These are phyloP conservation scores for Leishmania arabica DNA, from an alignment of 208 protist genomes.

Conservation along the genomic window DNA sequence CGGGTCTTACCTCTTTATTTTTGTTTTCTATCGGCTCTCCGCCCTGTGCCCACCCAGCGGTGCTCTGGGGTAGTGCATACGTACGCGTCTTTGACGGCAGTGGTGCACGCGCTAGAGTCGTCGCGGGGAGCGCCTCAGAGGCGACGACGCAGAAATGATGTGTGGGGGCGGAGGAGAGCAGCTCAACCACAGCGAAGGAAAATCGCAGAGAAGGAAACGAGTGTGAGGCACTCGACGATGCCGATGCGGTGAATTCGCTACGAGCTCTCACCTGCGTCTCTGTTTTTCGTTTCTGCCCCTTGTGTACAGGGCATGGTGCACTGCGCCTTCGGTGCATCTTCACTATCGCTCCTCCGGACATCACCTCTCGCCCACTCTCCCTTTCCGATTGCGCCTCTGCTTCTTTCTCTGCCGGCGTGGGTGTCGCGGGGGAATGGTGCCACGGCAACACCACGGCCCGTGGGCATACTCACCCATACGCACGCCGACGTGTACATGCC, in stretches of 20 bases:
- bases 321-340: neutral
- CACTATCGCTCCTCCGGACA: neutral
- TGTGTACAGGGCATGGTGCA: neutral
- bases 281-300: neutral
- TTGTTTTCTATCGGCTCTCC: neutral
- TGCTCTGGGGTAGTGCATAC: neutral
- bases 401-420: neutral
- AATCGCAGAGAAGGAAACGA: neutral
- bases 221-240: neutral
- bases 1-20: neutral
- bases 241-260: neutral
- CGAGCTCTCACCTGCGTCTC: neutral
- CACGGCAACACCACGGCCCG: neutral
- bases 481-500: too few species aligned
- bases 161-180: neutral
- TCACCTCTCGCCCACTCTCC: neutral
- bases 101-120: neutral
- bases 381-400: too few species aligned
- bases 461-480: neutral
- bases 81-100: neutral
- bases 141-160: too few species aligned
- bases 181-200: neutral
- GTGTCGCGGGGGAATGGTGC: neutral
- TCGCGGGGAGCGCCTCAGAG: too few species aligned
- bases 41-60: neutral